Conservation (phyloP, 2,329 filamentous ascomycete genomes). For the Claviceps cyperi region DNA sequence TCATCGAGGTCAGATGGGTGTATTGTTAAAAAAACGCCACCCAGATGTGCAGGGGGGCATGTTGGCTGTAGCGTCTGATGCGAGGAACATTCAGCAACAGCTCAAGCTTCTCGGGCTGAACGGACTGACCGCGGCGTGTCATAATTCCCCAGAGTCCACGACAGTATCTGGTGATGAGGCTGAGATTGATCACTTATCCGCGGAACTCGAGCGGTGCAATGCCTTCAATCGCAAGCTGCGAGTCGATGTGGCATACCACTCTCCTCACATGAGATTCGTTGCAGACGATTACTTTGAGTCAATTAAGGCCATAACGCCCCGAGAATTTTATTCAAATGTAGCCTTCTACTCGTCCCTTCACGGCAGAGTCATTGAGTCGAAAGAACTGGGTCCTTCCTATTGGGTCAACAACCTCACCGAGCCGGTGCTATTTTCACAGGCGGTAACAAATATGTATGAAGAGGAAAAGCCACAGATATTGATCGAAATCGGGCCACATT, state of each 20-base stretch:
- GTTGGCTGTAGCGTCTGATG: slow-evolving; percentile 38
- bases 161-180: slow-evolving; percentile 35
- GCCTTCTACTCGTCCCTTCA: slow-evolving; percentile 33
- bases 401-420: slow-evolving; percentile 32
- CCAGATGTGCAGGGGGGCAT: slow-evolving; percentile 29
- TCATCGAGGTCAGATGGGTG: slow-evolving; percentile 23
- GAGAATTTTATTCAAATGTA: slow-evolving; percentile 14
- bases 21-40: not conserved
- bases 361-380: slow-evolving; percentile 21
- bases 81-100: slow-evolving; percentile 25
- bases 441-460: slow-evolving; percentile 16
- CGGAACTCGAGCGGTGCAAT: slow-evolving; percentile 22
- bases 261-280: slow-evolving; percentile 36
- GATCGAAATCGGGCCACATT: slow-evolving; percentile 35
- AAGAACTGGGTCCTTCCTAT: slow-evolving; percentile 24
- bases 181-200: slow-evolving; percentile 27
- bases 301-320: slow-evolving; percentile 8
- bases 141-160: slow-evolving; percentile 36
- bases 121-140: slow-evolving; percentile 23
- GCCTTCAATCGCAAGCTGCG: slow-evolving; percentile 33
- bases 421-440: slow-evolving; percentile 27
- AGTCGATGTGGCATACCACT: slow-evolving; percentile 40
- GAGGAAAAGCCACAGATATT: slow-evolving; percentile 13
- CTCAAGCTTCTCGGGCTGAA: slow-evolving; percentile 16
- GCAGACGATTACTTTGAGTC: slow-evolving; percentile 32